Evolutionary conservation across 2,329 filamentous ascomycete genomes (phyloP), one percentile per base, ranked within the genome.

Genomic region (Eurotiales sp.): DNA sequence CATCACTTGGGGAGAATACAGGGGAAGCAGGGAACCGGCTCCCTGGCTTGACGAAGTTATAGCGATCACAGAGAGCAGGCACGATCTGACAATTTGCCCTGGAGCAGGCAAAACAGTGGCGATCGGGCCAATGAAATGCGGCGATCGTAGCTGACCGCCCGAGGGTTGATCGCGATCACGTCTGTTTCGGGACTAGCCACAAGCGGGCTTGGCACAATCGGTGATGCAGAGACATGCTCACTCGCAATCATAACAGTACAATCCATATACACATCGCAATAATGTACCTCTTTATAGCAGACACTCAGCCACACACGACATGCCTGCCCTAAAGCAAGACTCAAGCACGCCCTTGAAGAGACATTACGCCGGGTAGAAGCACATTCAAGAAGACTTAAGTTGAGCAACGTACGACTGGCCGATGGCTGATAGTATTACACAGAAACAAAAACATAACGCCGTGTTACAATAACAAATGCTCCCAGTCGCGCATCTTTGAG

Each of bases 1-100:
- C 34, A 10, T 1, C n/a, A 37, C 15, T 11, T 37, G 34, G 17
- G 4, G 15, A 17, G 15, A 15, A 14, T 15, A 36, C 30, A 7
- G 32, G 15, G 34, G 8, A 4, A 19, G 34, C 12, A 21, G 2
- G 17, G 21, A 8, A n/a, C n/a, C n/a, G n/a, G 34, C n/a, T 36
- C 29, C 29, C 34, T 36, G n/a, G 34, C n/a, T n/a, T 22, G 21
- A 42, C 25, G 41, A 44, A 45, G 29, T 50, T 45, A 29, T 34
- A 25, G 45, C 39, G 51, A 52, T 52, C 50, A 52, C 40, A 36
- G 21, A 15, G 30, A 48, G 46, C 46, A 41, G 37, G 50, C 37
- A 29, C 39, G 50, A 52, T 52, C 50, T 48, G 30, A 29, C 22
- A 52, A 48, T 36, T 44, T n/a, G 40, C 19, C 8, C 10, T 10